These are phyloP conservation scores for Aspergillus diversus DNA, from an alignment of 495 filamentous ascomycete genomes.

Conservation along the genomic window DNA sequence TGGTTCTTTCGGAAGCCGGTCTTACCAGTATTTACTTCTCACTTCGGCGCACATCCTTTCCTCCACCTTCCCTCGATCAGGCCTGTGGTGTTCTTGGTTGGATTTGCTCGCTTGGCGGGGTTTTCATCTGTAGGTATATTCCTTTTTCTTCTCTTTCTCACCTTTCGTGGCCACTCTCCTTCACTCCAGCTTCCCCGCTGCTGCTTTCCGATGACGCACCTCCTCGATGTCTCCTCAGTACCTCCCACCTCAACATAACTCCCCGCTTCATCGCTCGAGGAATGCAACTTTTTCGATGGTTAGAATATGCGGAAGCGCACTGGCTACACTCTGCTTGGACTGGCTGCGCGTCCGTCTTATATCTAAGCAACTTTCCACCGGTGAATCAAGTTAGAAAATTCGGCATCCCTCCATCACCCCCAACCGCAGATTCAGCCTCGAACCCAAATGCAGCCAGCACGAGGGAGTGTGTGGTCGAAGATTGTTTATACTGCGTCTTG, in stretches of 20 bases:
- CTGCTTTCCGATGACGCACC: constrained; percentile 24
- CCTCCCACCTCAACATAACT: not conserved
- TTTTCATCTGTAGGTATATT: constrained; percentile 11
- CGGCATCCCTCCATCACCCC: not conserved
- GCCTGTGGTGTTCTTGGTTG: constrained; percentile 1
- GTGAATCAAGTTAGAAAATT: too few species aligned
- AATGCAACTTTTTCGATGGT: constrained; percentile 4
- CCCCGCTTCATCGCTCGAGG: constrained; percentile 6
- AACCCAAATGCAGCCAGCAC: not conserved
- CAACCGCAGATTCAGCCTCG: not conserved
- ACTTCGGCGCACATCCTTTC: not conserved
- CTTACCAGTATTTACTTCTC: constrained; percentile 3
- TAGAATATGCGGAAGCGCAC: not conserved
- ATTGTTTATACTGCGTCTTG: not conserved
- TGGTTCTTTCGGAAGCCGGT: not conserved
- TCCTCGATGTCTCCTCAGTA: constrained; percentile 3
- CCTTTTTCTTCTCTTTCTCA: constrained; percentile 1
- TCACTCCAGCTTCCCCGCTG: constrained; percentile 11
- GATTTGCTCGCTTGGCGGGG: not conserved
- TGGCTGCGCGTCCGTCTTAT: not conserved
- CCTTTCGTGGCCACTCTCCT: not conserved
- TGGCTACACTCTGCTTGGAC: not conserved
- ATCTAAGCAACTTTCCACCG: too few species aligned
- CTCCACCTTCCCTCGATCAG: not conserved
- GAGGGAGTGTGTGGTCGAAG: not conserved